phyloP scores from a whole-genome alignment of 345 rosid species.

The Isatis tinctoria region DNA sequence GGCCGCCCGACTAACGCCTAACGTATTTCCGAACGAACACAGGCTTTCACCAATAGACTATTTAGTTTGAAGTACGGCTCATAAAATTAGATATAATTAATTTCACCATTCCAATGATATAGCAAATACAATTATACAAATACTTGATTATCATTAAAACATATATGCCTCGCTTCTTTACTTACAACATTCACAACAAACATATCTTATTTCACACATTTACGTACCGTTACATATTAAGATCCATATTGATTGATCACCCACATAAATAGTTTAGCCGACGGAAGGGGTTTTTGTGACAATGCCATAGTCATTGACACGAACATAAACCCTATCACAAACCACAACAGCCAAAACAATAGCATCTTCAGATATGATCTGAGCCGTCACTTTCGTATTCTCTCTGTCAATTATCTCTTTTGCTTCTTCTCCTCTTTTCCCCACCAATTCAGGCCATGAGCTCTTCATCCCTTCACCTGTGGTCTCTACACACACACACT shows the following conservation, averaged over 20 bases:
- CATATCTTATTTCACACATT: conserved; percentile 1
- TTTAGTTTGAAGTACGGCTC: too few species aligned
- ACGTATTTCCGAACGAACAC: too few species aligned
- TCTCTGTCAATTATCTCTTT: conserved; percentile 33
- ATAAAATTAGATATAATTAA: neutral
- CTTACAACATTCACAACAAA: neutral
- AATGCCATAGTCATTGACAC: conserved; percentile 38
- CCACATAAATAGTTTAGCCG: conserved; percentile 11
- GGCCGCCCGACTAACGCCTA: too few species aligned
- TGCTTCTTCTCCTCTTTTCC: conserved; percentile 37
- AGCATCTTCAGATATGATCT: conserved; percentile 36
- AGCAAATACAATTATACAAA: neutral
- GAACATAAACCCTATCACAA: conserved; percentile 41
- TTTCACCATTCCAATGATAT: neutral
- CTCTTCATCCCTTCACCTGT: conserved; percentile 32
- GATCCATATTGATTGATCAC: conserved; percentile 1
- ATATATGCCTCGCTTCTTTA: conserved; percentile 4
- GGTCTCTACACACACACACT: neutral
- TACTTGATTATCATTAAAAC: neutral
- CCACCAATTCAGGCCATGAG: conserved; percentile 45
- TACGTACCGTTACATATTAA: neutral
- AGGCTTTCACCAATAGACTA: too few species aligned
- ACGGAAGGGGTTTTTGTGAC: conserved; percentile 33
- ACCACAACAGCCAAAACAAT: conserved; percentile 30
- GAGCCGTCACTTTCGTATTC: conserved; percentile 32